Base-by-base conservation (phyloP, 768 basidiomycete species). In the Nevesoporus exiguus region DNA sequence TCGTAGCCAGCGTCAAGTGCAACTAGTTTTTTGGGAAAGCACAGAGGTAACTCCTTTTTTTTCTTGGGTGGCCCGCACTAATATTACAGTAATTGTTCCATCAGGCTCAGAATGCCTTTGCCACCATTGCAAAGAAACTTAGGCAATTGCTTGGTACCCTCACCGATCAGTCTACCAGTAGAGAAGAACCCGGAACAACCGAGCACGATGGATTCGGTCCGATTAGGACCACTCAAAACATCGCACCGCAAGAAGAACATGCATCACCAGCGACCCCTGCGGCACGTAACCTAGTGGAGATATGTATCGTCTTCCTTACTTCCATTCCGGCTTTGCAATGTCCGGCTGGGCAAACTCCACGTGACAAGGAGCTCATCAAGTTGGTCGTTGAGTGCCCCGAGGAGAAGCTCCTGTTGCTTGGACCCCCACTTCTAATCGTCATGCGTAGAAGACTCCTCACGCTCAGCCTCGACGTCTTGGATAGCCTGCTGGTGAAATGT, bases 241-340 rank as follows among this genome's bases (percentile, higher is more conserved):
- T 64, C 5, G 39, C 66, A 40, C 69, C 69, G 51, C 62, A 61
- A 34, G 67, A 69, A 31, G 70, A 73, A 15, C 57, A 63, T 1
- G 57, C 68, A 22, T 66, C 67, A 21, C 62, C 57, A 11, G 55
- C 73, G 24, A 44, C 64, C 29, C 61, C 57, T 29, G 63, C 70
- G 21, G 63, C 67, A 19, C 70, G 68, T 10, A 70, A 66, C 47
- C 72, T 82, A 22, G 66, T 78, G 33, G 76, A 80, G 45, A 68
- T 80, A 22, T 90, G 83, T 63, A 65, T 88, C 36, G 64, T 77
- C 17, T 81, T 89, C 60, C 74, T 90, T 27, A 75, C 85, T 3
- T 72, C 79, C 21, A 80, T 81, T n/a, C 86, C 87, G 19, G 73
- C 80, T 43, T 68, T 91, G 31, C 85, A 84, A 55, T 82, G 83